Base-by-base conservation (phyloP, 495 filamentous ascomycete species). In the Hypoxylon subgilvum region DNA sequence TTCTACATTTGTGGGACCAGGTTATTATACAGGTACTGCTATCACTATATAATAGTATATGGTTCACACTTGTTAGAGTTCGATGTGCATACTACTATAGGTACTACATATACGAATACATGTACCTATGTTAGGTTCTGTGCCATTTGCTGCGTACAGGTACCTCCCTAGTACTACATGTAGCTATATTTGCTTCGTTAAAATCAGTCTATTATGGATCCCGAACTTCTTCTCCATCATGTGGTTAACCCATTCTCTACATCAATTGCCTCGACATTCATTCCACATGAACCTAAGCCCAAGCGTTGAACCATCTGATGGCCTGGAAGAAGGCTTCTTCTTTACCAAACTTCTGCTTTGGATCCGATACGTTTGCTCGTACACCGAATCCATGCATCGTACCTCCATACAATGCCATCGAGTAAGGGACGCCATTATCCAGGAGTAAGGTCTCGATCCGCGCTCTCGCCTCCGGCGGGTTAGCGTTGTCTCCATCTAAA, bases 281-380 rank as follows among this genome's bases (percentile, higher is more conserved):
- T 30, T 13, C n/a, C 36, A 2, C n/a, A 34, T 31, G 6, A 21
- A 27, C 6, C 23, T 55, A 69, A 4, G 57, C 54, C 63, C 63
- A 69, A 7, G 63, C 53, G 49, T 84, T 79, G 70, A 91, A 91
- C 88, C 88, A 92, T 53, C 73, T 64, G 40, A 89, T 76, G 31
- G 88, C 87, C 76, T 91, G 88, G 61, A 79, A 76, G 71, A 90
- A 91, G 36, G 88, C 87, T 73, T 83, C 80, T 75, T 92, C 87
- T 77, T 91, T 92, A 16, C 85, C 86, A 63, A 81, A 90, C 75
- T 84, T 88, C 66, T 81, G 73, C 52, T 76, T 63, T 53, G 74
- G 75, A 38, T 85, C 78, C 40, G 61, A 80, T 59, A 86, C 52
- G 55, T 91, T 84, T 12, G 71, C 77, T 19, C 87, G 74, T 9